Evolutionary conservation across 768 basidiomycete genomes (phyloP).

Genomic region (Suillus luteus): DNA sequence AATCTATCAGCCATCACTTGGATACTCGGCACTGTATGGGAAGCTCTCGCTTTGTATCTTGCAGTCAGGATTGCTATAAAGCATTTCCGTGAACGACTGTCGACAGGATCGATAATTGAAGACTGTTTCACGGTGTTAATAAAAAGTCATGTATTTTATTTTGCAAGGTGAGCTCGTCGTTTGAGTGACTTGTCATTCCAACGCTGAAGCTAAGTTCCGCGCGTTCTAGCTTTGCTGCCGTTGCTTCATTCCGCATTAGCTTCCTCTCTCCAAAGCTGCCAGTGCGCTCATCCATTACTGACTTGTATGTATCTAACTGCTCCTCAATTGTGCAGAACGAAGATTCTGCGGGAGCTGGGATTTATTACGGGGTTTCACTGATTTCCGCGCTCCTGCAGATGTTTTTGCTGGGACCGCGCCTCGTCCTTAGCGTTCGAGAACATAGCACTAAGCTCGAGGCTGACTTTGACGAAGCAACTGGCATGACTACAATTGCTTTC

Average conservation of each 20-base stretch:
- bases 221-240: neutral
- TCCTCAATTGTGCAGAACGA: neutral
- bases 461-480: neutral
- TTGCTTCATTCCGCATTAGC: neutral
- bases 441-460: neutral
- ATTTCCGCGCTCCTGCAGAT: neutral
- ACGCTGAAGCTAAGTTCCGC: neutral
- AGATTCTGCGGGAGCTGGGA: neutral
- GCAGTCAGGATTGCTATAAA: neutral
- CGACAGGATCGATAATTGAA: neutral
- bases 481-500: neutral
- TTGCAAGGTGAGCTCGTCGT: neutral
- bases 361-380: neutral
- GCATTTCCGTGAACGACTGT: neutral
- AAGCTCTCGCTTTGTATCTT: neutral
- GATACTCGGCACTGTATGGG: constrained; percentile 1
- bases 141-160: neutral
- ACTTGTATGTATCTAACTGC: neutral
- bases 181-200: neutral
- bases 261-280: neutral
- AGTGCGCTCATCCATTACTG: neutral
- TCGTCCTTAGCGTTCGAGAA: constrained; percentile 2
- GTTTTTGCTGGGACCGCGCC: constrained; percentile 4
- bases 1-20: neutral
- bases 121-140: neutral